Conservation (phyloP, 352 stramenopile genomes). For the Phytopythium ostracodes region DNA sequence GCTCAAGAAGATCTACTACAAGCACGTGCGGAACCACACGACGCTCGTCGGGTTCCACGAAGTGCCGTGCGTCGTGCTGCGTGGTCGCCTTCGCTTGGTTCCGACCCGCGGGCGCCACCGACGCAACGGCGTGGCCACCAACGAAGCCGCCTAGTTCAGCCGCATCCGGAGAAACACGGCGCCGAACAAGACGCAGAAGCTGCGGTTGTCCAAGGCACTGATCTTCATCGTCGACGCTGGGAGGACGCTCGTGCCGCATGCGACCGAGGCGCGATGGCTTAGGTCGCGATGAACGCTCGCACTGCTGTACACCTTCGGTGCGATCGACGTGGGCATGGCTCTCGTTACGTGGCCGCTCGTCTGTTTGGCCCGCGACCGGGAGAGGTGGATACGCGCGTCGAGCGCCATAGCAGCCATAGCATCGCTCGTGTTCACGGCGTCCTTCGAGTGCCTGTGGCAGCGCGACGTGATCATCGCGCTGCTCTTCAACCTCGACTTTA, state of each 20-base stretch:
- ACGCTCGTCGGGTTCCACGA: conserved; percentile 3
- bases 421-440: not conserved
- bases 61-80: conserved; percentile 23
- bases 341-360: not conserved
- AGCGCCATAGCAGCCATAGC: not conserved
- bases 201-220: conserved; percentile 10
- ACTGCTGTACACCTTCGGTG: not conserved
- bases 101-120: not conserved
- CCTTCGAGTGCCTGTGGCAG: conserved; percentile 6
- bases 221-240: conserved; percentile 18
- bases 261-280: not conserved
- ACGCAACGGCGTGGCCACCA: conserved; percentile 2
- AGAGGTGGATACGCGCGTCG: not conserved
- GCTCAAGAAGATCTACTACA: conserved; percentile 18
- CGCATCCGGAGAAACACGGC: conserved; percentile 3
- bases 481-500: conserved; percentile 19
- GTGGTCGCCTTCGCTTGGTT: conserved; percentile 13
- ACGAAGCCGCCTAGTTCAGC: not conserved
- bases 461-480: conserved; percentile 5
- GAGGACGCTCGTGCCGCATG: conserved; percentile 6
- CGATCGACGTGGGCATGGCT: not conserved
- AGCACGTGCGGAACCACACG: conserved; percentile 4
- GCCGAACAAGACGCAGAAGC: conserved; percentile 7
- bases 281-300: not conserved
- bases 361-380: not conserved